Conservation (phyloP, 352 stramenopile genomes). For the Poterioochromonas sp. region DNA sequence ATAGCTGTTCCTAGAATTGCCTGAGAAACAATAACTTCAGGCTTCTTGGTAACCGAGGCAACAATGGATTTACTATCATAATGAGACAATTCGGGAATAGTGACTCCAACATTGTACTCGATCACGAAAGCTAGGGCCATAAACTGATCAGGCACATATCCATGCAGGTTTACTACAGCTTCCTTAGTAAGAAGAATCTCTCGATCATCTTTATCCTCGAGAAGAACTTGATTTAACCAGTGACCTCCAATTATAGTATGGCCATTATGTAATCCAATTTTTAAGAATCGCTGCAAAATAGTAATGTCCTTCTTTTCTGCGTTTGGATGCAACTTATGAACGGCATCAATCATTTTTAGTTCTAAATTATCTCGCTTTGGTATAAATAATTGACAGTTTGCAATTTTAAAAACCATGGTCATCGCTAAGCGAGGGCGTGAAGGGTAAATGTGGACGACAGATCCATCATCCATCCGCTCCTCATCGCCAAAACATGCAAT, state of each 20-base stretch:
- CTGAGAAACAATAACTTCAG: constrained; percentile 6
- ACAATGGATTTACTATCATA: neutral
- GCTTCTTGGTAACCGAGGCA: neutral
- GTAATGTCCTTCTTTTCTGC: constrained; percentile 59
- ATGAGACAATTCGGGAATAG: neutral
- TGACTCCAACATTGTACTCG: constrained; percentile 54
- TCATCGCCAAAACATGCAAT: constrained; percentile 26
- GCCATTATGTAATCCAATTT: constrained; percentile 74
- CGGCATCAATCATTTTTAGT: constrained; percentile 15
- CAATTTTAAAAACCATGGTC: neutral
- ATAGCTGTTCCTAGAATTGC: constrained; percentile 26
- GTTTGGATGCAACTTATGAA: constrained; percentile 38
- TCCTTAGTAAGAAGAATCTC: constrained; percentile 55
- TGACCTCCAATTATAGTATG: constrained; percentile 59
- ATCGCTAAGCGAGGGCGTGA: neutral
- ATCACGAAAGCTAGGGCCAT: constrained; percentile 67
- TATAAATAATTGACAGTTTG: constrained; percentile 17
- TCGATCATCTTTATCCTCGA: constrained; percentile 56
- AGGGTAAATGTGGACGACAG: neutral
- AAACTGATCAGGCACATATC: constrained; percentile 63
- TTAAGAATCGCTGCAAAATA: constrained; percentile 62
- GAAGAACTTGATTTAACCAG: constrained; percentile 51
- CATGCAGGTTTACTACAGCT: constrained; percentile 52
- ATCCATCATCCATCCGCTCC: neutral
- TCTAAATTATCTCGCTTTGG: constrained; percentile 1